phyloP scores from a whole-genome alignment of 176 grass and related monocot species.

The Aegilops speltoides region DNA sequence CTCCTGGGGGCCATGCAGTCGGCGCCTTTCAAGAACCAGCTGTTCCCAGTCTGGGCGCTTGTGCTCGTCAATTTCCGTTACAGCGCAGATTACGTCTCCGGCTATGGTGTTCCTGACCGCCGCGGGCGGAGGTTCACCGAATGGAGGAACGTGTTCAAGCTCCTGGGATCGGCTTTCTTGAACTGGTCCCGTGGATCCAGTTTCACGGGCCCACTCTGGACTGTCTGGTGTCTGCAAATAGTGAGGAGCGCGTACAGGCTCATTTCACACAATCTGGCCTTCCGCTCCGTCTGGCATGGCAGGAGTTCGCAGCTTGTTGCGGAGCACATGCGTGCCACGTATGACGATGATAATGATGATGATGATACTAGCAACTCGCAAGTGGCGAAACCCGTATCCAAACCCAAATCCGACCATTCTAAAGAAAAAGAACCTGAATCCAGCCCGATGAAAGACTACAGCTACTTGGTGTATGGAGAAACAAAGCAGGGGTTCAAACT shows the following conservation, averaged over 20 bases:
- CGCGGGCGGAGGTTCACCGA: not conserved
- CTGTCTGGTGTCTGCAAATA: not conserved
- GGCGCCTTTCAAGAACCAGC: not conserved
- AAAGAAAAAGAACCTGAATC: too few species aligned
- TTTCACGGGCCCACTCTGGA: not conserved
- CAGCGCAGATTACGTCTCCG: constrained; percentile 17
- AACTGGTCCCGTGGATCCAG: not conserved
- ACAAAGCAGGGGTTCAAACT: not conserved
- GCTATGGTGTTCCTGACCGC: constrained; percentile 12
- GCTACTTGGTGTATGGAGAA: constrained; percentile 27
- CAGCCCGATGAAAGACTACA: not conserved
- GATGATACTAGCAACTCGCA: too few species aligned
- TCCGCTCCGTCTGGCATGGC: not conserved
- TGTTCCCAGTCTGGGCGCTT: constrained; percentile 32
- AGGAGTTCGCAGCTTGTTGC: not conserved
- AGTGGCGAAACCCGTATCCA: too few species aligned
- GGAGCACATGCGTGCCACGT: not conserved
- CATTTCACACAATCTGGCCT: accelerated
- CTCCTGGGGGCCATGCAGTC: constrained; percentile 28
- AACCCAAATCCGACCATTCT: too few species aligned
- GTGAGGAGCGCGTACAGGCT: not conserved
- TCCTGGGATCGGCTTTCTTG: not conserved
- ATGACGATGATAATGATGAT: too few species aligned
- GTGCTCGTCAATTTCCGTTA: constrained; percentile 14
- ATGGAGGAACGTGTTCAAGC: not conserved